Conservation (phyloP, 345 rosid genomes). For the Laguncularia racemosa region DNA sequence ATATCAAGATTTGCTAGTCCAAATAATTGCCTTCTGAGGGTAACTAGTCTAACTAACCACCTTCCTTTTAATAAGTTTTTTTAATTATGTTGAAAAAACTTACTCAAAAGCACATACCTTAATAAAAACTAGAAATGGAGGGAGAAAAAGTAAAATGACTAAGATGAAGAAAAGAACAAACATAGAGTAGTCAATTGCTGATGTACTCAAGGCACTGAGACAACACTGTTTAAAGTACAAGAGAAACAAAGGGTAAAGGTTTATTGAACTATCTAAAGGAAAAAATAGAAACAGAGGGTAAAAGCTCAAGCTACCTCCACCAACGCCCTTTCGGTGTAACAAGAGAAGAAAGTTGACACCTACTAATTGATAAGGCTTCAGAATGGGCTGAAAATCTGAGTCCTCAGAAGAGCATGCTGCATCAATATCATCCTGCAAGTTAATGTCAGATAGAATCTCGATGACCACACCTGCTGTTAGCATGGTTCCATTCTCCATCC, state of each 20-base stretch:
- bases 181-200: too few relatives aligned
- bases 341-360: constrained; percentile 97
- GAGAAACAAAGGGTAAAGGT: neutral
- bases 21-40: too few relatives aligned
- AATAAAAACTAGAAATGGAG: too few relatives aligned
- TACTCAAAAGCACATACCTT: too few relatives aligned
- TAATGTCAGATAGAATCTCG: neutral
- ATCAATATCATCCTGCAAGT: constrained; percentile 66
- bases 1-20: too few relatives aligned
- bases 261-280: neutral
- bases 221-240: too few relatives aligned
- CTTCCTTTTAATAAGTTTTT: too few relatives aligned
- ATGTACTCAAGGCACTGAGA: too few relatives aligned
- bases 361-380: constrained; percentile 90
- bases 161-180: too few relatives aligned
- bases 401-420: constrained; percentile 66
- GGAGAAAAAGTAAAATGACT: too few relatives aligned
- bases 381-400: constrained; percentile 75
- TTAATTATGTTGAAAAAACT: too few relatives aligned
- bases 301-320: constrained; percentile 53
- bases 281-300: neutral
- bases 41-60: too few relatives aligned
- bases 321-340: constrained; percentile 73
- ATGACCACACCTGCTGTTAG: neutral
- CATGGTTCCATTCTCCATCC: neutral